Percentiles rank a stretch among this genome's conserved stretches.
phyloP scores from a whole-genome alignment of 2,329 filamentous ascomycete genomes.

The Pyrenophora graminea region DNA sequence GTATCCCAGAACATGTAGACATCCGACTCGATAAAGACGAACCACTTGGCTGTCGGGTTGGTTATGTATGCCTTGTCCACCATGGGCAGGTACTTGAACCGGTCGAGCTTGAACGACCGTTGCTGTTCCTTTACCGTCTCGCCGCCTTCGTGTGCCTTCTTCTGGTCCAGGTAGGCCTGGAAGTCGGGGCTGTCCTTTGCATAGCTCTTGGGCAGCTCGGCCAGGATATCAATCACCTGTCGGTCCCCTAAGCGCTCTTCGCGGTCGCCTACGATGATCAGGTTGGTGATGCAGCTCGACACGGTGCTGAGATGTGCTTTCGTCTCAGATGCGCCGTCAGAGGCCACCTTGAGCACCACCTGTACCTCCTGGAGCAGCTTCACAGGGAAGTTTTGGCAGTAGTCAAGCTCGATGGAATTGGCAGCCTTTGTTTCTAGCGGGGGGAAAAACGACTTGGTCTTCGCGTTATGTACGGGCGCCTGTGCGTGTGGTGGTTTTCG shows the following conservation, averaged over 20 bases:
- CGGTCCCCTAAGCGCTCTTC: conserved; percentile 58
- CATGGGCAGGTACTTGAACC: conserved; percentile 64
- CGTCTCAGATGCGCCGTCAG: conserved; percentile 49
- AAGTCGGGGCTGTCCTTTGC: conserved; percentile 55
- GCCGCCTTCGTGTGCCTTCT: conserved; percentile 43
- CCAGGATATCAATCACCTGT: conserved; percentile 55
- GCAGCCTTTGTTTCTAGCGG: conserved; percentile 37
- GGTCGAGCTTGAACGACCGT: conserved; percentile 60
- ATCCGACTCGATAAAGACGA: conserved; percentile 47
- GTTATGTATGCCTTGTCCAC: conserved; percentile 55
- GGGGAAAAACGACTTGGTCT: conserved; percentile 45
- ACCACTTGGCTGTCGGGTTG: conserved; percentile 45
- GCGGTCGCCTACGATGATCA: conserved; percentile 63
- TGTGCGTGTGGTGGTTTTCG: conserved; percentile 20
- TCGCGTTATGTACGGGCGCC: conserved; percentile 31
- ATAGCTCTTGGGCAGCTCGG: conserved; percentile 53
- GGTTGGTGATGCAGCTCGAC: conserved; percentile 59
- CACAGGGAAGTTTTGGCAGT: conserved; percentile 48
- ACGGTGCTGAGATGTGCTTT: conserved; percentile 57
- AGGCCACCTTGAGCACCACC: conserved; percentile 56
- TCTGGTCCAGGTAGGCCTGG: conserved; percentile 55
- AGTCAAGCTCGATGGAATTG: conserved; percentile 40
- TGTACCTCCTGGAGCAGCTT: conserved; percentile 50
- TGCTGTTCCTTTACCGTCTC: conserved; percentile 53
- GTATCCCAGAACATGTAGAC: conserved; percentile 48